phyloP scores from a whole-genome alignment of 2,329 filamentous ascomycete species.

The Botrytis fragariae region DNA sequence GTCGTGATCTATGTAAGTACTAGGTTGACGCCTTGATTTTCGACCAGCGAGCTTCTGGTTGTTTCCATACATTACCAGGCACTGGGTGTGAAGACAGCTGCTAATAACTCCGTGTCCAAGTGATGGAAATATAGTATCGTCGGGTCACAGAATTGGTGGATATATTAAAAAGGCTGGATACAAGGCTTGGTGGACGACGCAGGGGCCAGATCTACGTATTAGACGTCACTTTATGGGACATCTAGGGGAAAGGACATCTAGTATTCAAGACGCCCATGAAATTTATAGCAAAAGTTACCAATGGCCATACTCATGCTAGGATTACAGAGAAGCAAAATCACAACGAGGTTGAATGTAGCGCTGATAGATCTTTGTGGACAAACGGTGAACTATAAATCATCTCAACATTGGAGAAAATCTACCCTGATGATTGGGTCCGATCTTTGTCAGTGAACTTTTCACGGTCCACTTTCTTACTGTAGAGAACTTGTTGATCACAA shows the following conservation, averaged over 20 bases:
- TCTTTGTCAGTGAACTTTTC: background rate
- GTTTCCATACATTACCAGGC: background rate
- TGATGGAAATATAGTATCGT: background rate
- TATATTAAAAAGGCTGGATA: background rate
- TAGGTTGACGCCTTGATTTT: too few relatives aligned
- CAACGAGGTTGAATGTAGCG: background rate
- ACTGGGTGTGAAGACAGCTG: background rate
- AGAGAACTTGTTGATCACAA: background rate
- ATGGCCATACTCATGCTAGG: background rate
- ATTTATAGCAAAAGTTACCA: background rate
- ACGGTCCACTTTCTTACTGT: fast-evolving
- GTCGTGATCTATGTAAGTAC: background rate
- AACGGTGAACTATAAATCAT: background rate
- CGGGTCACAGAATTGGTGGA: background rate
- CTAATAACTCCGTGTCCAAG: background rate
- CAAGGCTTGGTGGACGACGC: background rate
- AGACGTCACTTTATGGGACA: background rate
- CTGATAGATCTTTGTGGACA: background rate
- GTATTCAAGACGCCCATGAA: background rate
- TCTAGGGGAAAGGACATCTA: background rate
- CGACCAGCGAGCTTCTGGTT: background rate
- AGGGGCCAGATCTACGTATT: background rate
- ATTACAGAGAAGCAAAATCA: background rate
- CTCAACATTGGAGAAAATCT: fast-evolving
- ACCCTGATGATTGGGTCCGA: background rate